Evolutionary conservation across 2,329 filamentous ascomycete species (phyloP), one percentile per base, ranked within the genome.

Genomic region (Colletotrichum viniferum): DNA sequence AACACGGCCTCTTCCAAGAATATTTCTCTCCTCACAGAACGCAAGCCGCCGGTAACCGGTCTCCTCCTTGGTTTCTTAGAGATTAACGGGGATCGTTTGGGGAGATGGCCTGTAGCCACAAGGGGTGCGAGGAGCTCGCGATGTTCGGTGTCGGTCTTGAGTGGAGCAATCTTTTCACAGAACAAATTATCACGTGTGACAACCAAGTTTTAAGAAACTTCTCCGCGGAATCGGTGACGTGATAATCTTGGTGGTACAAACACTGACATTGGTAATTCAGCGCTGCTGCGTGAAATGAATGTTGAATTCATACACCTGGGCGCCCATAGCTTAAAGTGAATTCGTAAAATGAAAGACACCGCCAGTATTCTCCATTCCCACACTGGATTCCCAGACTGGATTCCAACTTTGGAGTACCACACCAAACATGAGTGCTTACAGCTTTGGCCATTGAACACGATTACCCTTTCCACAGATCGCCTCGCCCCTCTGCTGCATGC

Each of bases 191-290:
- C 38, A 43, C 18, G 38, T n/a, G 18, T 43, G 36, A 1, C 16
- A 38, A 1, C 4, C 7, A 16, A 4, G 12, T 3, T 36, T 16
- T 7, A 16, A 16, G 13, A 10, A 1, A n/a, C 5, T 10, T 43
- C 38, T 2, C 38, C 38, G 9, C 38, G 38, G 18, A n/a, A n/a
- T 43, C 38, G 3, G 38, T n/a, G 9, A 43, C 4, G 38, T 4
- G 38, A 6, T n/a, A 12, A n/a, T 6, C 18, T 6, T 1, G 1
- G 0, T 43, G 9, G 1, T 5, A 43, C 2, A 12, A 43, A n/a
- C 4, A n/a, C 1, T 43, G 1, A 3, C 9, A 12, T 43, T n/a
- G 38, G 18, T n/a, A 0, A n/a, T n/a, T n/a, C 0, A 12, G 0
- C 9, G 38, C 9, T 18, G 38, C 18, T 12, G 18, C 18, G 38